Base-by-base conservation (phyloP, 495 filamentous ascomycete species). In the Gamarada debralockiae region DNA sequence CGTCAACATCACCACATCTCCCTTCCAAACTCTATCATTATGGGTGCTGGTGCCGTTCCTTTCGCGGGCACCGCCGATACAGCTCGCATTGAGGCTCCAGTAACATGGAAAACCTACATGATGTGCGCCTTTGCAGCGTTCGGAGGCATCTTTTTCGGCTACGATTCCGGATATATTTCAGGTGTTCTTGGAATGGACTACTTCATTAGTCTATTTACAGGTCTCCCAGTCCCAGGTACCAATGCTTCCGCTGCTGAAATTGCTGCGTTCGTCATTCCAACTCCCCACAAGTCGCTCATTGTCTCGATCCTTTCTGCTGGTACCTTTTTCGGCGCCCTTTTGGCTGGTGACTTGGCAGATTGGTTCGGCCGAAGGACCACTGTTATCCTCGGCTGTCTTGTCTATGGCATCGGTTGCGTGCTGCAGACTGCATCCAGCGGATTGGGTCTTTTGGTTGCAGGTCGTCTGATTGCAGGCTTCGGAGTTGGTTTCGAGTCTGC, bases 221-320 rank as follows among this genome's bases (percentile, higher is more conserved):
- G 6, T 15, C 24, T 29, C 25, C 23, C 45, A 21, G 47, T 51
- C 49, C 53, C 49, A 1, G 38, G 12, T 17, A 24, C 53, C 3
- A 43, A 38, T 43, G 41, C 41, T 1, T 49, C 42, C 14, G 49
- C 49, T 10, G 33, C 36, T n/a, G n/a, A n/a, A 13, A 15, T 24
- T 0, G 31, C 25, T 20, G 54, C 57, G 9, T 58, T 61, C 29
- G 48, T 44, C 21, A 56, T 95, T 25, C 83, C 81, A 2, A 68
- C 77, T n/a, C 65, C 69, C 1, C 73, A 89, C 61, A 72, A 78
- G 4, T 90, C 89, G 17, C 76, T 89, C 60, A 83, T 89, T 44
- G 86, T 89, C 27, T 90, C 87, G 4, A 86, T 96, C 34, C 76
- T 96, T 34, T 95, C 90, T 2, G 87, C 84, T 5, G 91, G 91